phyloP scores from a whole-genome alignment of 768 basidiomycete species.

The Galerina marginata region DNA sequence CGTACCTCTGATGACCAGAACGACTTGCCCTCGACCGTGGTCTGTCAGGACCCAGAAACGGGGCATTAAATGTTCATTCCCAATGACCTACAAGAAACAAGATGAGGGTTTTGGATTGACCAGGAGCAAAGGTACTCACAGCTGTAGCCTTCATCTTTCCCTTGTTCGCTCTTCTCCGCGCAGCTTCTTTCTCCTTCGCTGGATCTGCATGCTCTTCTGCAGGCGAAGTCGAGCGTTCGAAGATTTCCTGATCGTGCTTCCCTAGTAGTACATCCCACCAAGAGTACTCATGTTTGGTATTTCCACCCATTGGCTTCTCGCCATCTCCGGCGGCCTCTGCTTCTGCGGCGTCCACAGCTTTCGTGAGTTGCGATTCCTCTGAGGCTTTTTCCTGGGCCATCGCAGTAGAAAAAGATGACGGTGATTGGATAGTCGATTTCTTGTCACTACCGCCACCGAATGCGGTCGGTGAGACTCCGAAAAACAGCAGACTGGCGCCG shows the following conservation, averaged over 20 bases:
- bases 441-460: constrained; percentile 15
- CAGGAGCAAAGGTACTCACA: constrained; percentile 27
- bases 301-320: constrained; percentile 31
- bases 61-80: constrained; percentile 75
- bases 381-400: constrained; percentile 46
- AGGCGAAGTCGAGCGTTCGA: constrained; percentile 58
- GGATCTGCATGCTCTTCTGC: constrained; percentile 35
- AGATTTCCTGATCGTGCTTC: constrained; percentile 83
- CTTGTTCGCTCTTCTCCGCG: constrained; percentile 36
- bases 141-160: constrained; percentile 60
- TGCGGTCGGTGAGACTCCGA: constrained; percentile 58
- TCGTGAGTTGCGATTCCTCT: constrained; percentile 67
- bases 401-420: constrained; percentile 32
- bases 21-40: constrained; percentile 73
- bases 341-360: constrained; percentile 75
- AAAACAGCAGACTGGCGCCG: constrained; percentile 81
- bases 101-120: not conserved
- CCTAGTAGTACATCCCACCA: constrained; percentile 88
- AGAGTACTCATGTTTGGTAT: constrained; percentile 51
- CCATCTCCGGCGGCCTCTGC: constrained; percentile 59
- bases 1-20: constrained; percentile 72
- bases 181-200: constrained; percentile 11
- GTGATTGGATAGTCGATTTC: constrained; percentile 33
- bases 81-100: constrained; percentile 47
- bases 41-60: constrained; percentile 89